Percentiles rank a stretch among this genome's conserved stretches.
phyloP scores from a whole-genome alignment of 495 filamentous ascomycete genomes.

The Aspergillus nanangensis region DNA sequence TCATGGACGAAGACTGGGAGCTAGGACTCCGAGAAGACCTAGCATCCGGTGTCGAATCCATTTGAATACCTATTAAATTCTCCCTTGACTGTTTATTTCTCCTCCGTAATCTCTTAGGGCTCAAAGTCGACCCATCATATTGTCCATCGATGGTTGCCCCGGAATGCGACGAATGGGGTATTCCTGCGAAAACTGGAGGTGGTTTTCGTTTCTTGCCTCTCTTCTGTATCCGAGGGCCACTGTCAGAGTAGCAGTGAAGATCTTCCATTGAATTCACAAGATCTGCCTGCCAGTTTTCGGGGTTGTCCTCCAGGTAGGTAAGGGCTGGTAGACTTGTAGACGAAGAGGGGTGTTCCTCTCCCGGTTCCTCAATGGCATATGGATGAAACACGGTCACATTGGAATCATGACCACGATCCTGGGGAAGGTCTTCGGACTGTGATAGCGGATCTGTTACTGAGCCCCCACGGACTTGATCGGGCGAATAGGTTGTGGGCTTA shows the following conservation, averaged over 20 bases:
- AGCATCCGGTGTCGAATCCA: neutral
- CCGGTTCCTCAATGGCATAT: slow-evolving; percentile 43
- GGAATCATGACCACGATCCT: slow-evolving; percentile 6
- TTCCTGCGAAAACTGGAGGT: neutral
- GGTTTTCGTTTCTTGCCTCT: slow-evolving; percentile 40
- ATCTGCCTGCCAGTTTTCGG: slow-evolving; percentile 31
- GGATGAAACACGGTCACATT: slow-evolving; percentile 24
- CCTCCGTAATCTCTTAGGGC: slow-evolving; percentile 25
- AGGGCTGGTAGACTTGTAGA: slow-evolving; percentile 5
- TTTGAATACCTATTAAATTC: slow-evolving; percentile 17
- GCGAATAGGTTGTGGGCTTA: too few relatives aligned
- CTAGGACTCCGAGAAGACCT: too few relatives aligned
- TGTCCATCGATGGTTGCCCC: slow-evolving; percentile 6
- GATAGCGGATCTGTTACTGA: neutral
- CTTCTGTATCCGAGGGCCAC: slow-evolving; percentile 6
- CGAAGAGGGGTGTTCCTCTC: slow-evolving; percentile 21
- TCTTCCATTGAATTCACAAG: slow-evolving; percentile 28
- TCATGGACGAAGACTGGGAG: slow-evolving; percentile 3
- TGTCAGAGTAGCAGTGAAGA: slow-evolving; percentile 22
- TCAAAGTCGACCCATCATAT: slow-evolving; percentile 6
- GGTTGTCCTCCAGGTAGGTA: slow-evolving; percentile 1
- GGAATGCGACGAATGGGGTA: neutral
- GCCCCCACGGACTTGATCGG: neutral
- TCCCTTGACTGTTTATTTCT: slow-evolving; percentile 17
- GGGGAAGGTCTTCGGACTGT: too few relatives aligned